Evolutionary conservation across 179 eudicot species (phyloP), one percentile per base, ranked within the genome.

Genomic region (Carnegiea gigantea): DNA sequence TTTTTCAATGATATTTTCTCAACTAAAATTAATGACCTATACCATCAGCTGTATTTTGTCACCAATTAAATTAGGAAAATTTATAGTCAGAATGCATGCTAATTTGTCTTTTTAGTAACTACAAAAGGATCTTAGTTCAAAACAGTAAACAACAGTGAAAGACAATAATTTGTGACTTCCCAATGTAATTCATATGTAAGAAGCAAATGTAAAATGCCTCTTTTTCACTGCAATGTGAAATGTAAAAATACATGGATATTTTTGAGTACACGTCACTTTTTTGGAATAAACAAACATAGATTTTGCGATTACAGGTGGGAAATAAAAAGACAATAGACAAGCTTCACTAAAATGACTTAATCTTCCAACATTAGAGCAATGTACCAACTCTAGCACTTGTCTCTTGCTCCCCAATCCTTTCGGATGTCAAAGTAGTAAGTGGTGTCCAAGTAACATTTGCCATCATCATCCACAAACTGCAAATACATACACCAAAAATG

Each of bases 381-480:
- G 46, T 11, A 24, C 23, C 24, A 46, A 9, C 10, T 43, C 9
- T 24, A 82, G 57, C 77, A 46, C 54, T 85, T 82, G 70, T 77
- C 83, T 64, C 28, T 73, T 9, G 82, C 65, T 57, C 87, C 89
- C 89, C 89, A 87, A 18, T 85, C 87, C 84, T 87, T 87, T 85
- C 85, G 81, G 76, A 87, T 87, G 78, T 87, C 89, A 83, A 87
- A 87, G 70, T 87, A 85, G 86, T 87, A 87, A 46, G 82, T 87
- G 62, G 84, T 81, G 38, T 87, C 89, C 74, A 87, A 83, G 74
- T 85, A 85, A 38, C 87, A 78, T 1, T 85, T 87, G n/a, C 82
- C 89, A 78, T 87, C 89, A 80, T 85, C 87, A 78, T 87, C 89
- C 79, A 83, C 83, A 81, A 87, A 87, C 89, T 87, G 80, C 79